Conservation (phyloP, 1,139 yeast species). For the Hansenula sp. region DNA sequence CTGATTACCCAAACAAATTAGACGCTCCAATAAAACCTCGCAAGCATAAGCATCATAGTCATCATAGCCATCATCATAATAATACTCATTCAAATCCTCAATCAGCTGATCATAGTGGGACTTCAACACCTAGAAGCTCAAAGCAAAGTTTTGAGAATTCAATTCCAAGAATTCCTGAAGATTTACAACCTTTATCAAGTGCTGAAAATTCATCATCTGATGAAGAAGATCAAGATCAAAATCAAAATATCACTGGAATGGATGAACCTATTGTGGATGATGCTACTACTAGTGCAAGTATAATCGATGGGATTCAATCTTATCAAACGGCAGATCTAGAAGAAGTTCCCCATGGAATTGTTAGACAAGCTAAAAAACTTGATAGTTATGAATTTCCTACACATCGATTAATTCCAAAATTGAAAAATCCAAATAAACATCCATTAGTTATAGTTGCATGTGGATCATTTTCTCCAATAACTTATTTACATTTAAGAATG, state of each 20-base stretch:
- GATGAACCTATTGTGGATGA: conserved; percentile 1
- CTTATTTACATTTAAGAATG: conserved; percentile 92
- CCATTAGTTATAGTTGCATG: conserved; percentile 96
- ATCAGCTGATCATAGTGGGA: background rate
- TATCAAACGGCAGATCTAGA: conserved; percentile 88
- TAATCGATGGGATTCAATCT: conserved; percentile 40
- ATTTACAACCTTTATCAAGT: conserved; percentile 40
- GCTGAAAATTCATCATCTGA: conserved; percentile 32
- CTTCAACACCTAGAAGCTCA: conserved; percentile 5
- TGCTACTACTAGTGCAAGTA: conserved; percentile 2
- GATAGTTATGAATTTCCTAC: conserved; percentile 76
- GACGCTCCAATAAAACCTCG: conserved; percentile 69
- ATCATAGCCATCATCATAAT: conserved; percentile 7
- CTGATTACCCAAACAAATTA: conserved; percentile 65
- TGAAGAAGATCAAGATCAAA: conserved; percentile 20
- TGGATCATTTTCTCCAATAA: conserved; percentile 94
- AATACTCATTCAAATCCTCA: background rate
- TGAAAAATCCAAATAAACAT: conserved; percentile 72
- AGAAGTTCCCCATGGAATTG: conserved; percentile 93
- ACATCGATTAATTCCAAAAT: conserved; percentile 71
- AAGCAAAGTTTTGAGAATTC: conserved; percentile 20
- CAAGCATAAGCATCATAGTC: conserved; percentile 17
- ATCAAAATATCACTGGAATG: background rate
- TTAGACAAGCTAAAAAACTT: conserved; percentile 73
- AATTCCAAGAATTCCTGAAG: conserved; percentile 41